Evolutionary conservation across 176 grass and related monocot genomes (phyloP), one percentile per base, ranked within the genome.

Genomic region (Avena insularis): DNA sequence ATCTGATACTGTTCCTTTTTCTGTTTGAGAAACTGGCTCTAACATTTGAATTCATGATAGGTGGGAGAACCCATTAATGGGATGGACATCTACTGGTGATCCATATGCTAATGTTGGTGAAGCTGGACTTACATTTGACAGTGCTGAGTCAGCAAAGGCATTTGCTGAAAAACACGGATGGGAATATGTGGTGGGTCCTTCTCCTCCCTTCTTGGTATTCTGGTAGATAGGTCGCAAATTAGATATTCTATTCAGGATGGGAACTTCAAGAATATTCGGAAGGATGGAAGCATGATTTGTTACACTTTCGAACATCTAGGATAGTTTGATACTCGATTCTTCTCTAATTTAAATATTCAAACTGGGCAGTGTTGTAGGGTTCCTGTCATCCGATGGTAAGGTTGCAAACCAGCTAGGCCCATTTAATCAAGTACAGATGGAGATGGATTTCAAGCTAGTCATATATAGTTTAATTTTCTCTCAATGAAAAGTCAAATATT

Each of bases 11-110:
- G 2, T 49, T 50, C 23, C 47, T 19, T 15, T 3, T 27, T 77
- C 11, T 12, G 12, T 55, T 53, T 73, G 12, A 62, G 11, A 79
- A 83, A 57, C 36, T 73, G 3, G 17, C 58, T 79, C 46, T 36
- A 69, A 86, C 48, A 43, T 91, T 74, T 91, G 71, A 80, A 79
- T 84, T 25, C n/a, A 54, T 87, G 69, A 48, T 82, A 99, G 94
- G 87, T 99, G 97, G 97, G 97, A 99, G 80, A 99, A 99, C 82
- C 97, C 97, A 66, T 93, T 99, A 62, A 99, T 99, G 97, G 97
- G 97, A 75, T 99, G 97, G 97, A 96, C 97, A 84, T 99, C 97
- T 38, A 99, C 94, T 81, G 97, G 97, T 19, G 97, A 99, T 68
- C 97, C 97, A 72, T 99, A 99, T 84, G 94, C 94, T 79, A 94